A percentile compares a stretch with the other conserved stretches of the same genome.
phyloP scores from a whole-genome alignment of 805 yeast genomes.

The Candida saitoana region DNA sequence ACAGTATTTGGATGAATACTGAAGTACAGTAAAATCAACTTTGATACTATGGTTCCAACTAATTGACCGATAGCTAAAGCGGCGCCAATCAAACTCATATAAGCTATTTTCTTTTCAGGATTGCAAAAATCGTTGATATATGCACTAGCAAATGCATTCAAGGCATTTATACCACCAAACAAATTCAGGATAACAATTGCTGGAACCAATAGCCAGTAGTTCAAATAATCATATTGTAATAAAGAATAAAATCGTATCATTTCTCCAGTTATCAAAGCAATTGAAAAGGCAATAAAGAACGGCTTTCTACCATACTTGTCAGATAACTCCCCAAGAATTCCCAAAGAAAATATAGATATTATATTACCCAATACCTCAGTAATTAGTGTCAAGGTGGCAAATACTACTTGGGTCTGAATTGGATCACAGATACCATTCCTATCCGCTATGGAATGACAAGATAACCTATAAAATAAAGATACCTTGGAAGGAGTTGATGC shows the following conservation, averaged over 20 bases:
- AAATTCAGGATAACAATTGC: conserved; percentile 41
- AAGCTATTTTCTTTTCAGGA: conserved; percentile 47
- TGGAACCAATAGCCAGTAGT: conserved; percentile 28
- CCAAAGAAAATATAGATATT: conserved; percentile 45
- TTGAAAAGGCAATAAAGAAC: conserved; percentile 12
- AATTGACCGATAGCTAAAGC: conserved; percentile 53
- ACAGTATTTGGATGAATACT: neutral
- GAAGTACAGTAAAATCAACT: neutral
- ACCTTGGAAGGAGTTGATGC: conserved; percentile 8
- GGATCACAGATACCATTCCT: conserved; percentile 25
- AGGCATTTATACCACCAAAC: conserved; percentile 55
- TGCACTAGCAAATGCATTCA: conserved; percentile 54
- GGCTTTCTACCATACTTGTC: conserved; percentile 32
- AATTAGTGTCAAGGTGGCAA: conserved; percentile 46
- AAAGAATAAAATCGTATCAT: conserved; percentile 10
- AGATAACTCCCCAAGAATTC: conserved; percentile 36
- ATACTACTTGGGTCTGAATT: conserved; percentile 25
- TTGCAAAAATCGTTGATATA: conserved; percentile 70
- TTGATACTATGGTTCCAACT: conserved; percentile 47
- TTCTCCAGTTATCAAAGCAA: neutral
- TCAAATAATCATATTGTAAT: conserved; percentile 20
- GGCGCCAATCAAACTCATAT: conserved; percentile 54
- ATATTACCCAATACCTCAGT: conserved; percentile 37
- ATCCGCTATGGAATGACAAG: conserved; percentile 19
- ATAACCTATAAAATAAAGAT: conserved; percentile 18